Percentiles rank a stretch among this genome's conserved stretches.
phyloP scores from a whole-genome alignment of 2,329 filamentous ascomycete genomes.

The Pseudocercospora fuligena region DNA sequence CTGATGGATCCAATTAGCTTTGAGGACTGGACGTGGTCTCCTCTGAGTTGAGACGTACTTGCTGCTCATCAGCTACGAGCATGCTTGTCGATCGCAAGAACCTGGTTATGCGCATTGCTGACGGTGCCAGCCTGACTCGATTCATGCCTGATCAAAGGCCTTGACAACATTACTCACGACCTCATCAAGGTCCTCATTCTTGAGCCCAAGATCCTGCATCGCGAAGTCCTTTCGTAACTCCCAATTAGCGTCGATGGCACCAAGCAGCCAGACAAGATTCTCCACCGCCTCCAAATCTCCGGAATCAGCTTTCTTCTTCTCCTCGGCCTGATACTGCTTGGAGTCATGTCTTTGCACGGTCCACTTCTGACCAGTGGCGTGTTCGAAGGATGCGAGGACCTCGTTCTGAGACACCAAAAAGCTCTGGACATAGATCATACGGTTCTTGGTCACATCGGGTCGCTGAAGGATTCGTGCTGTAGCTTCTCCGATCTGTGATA shows the following conservation, averaged over 20 bases:
- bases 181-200: conserved; percentile 47
- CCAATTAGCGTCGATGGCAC: conserved; percentile 40
- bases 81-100: not conserved
- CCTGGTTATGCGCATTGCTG: not conserved
- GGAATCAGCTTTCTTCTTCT: conserved; percentile 44
- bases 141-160: conserved; percentile 24
- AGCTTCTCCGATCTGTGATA: conserved; percentile 57
- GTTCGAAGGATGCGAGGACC: conserved; percentile 59
- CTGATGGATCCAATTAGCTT: not conserved
- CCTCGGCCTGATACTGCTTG: conserved; percentile 37
- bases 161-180: conserved; percentile 41
- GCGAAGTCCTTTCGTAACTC: conserved; percentile 43
- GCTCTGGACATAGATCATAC: conserved; percentile 62
- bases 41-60: not conserved
- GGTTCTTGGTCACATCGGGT: conserved; percentile 60
- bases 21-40: not conserved
- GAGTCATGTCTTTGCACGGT: conserved; percentile 49
- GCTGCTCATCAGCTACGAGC: not conserved
- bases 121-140: not conserved
- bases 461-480: conserved; percentile 57
- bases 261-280: conserved; percentile 40
- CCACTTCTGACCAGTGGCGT: conserved; percentile 58
- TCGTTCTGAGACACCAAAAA: conserved; percentile 64
- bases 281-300: conserved; percentile 41
- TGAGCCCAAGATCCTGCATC: conserved; percentile 49